These are phyloP conservation scores for Botryobasidium botryosum DNA, from an alignment of 768 basidiomycete genomes.

Conservation along the genomic window DNA sequence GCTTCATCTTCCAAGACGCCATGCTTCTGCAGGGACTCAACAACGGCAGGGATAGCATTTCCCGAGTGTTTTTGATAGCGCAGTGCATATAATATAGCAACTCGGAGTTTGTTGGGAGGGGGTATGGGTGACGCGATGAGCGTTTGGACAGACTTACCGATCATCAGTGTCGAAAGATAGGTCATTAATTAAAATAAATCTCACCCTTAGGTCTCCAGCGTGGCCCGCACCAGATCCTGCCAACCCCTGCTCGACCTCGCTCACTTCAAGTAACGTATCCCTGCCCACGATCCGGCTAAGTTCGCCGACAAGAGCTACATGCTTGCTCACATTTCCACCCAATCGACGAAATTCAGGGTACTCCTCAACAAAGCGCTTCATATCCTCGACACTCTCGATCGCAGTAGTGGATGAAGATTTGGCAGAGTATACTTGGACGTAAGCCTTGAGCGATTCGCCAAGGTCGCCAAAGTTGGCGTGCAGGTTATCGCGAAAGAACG, in stretches of 20 bases:
- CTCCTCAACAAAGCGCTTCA: slow-evolving; percentile 96
- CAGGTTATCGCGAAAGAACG: slow-evolving; percentile 83
- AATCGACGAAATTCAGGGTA: slow-evolving; percentile 95
- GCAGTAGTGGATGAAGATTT: slow-evolving; percentile 55
- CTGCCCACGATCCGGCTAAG: slow-evolving; percentile 76
- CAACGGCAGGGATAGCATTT: slow-evolving; percentile 51
- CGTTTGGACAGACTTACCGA: slow-evolving; percentile 57
- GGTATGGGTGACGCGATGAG: slow-evolving; percentile 57
- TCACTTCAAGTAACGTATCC: slow-evolving; percentile 74
- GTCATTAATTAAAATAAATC: slow-evolving; percentile 12
- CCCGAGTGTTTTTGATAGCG: slow-evolving; percentile 86
- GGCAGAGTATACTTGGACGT: slow-evolving; percentile 85
- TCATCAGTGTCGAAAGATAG: background rate
- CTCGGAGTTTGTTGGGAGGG: slow-evolving; percentile 66
- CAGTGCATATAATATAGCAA: slow-evolving; percentile 84
- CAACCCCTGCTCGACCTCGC: slow-evolving; percentile 91
- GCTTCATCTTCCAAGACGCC: slow-evolving; percentile 66
- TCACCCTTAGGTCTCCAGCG: slow-evolving; percentile 63
- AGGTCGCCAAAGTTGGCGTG: slow-evolving; percentile 94
- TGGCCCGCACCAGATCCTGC: slow-evolving; percentile 68
- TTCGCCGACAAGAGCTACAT: slow-evolving; percentile 93
- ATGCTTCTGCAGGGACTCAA: slow-evolving; percentile 33
- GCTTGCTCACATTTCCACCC: slow-evolving; percentile 97
- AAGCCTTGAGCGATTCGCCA: slow-evolving; percentile 76
- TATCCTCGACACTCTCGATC: slow-evolving; percentile 88